Conservation (phyloP, 116 monocot genomes). For the Thalassia testudinum region DNA sequence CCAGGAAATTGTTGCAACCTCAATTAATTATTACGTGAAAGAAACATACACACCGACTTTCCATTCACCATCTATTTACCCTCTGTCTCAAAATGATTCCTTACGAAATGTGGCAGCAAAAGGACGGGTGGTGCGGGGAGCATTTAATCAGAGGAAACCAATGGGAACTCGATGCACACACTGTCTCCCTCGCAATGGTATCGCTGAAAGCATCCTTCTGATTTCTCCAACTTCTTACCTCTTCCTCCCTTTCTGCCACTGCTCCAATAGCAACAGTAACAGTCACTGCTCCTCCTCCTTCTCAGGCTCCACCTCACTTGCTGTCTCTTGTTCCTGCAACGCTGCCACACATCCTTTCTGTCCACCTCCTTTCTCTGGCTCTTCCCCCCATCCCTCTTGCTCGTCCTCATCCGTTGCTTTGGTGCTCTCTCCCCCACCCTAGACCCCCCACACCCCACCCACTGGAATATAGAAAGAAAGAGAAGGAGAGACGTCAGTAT, state of each 20-base stretch:
- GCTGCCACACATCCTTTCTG: conserved; percentile 18
- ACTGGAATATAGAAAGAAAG: background rate
- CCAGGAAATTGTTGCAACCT: too few relatives aligned
- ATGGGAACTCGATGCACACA: too few relatives aligned
- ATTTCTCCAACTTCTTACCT: too few relatives aligned
- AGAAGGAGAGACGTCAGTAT: conserved; percentile 1
- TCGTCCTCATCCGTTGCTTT: background rate
- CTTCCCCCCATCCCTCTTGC: conserved; percentile 4
- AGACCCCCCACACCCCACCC: background rate
- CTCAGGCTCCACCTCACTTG: background rate
- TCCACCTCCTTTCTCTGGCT: conserved; percentile 1
- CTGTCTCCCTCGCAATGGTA: too few relatives aligned
- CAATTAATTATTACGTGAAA: too few relatives aligned
- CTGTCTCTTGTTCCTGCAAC: conserved; percentile 4
- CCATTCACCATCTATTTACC: too few relatives aligned
- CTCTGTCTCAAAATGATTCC: too few relatives aligned
- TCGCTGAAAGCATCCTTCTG: too few relatives aligned
- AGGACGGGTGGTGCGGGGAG: too few relatives aligned
- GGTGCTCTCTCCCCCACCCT: background rate
- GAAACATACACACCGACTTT: too few relatives aligned
- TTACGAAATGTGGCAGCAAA: too few relatives aligned
- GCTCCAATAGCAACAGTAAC: background rate
- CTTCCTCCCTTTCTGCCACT: background rate
- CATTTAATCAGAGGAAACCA: too few relatives aligned
- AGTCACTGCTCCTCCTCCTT: background rate